Evolutionary conservation across 108 stramenopile species (phyloP).

Genomic region (Fistulifera solaris): DNA sequence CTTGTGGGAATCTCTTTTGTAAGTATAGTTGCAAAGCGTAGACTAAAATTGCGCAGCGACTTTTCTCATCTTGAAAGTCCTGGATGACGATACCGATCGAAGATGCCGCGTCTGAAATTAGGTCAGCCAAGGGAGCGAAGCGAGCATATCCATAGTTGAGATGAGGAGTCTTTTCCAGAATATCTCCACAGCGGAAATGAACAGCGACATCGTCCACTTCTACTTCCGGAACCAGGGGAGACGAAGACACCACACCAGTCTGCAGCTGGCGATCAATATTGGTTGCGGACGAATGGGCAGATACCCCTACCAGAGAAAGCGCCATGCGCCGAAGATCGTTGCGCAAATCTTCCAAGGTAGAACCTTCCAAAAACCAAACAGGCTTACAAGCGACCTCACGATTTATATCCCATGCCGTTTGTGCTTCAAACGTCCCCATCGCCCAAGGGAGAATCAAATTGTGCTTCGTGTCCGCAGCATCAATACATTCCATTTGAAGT

Average conservation of each 20-base stretch:
- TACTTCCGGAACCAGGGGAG: not conserved
- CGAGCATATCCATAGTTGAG: constrained; percentile 7
- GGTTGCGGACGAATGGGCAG: not conserved
- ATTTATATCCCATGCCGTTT: not conserved
- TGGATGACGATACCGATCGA: constrained; percentile 17
- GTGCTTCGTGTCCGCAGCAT: not conserved
- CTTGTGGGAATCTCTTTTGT: constrained; percentile 8
- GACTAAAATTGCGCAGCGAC: constrained; percentile 6
- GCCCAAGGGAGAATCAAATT: constrained; percentile 4
- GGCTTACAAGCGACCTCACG: not conserved
- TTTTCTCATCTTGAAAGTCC: not conserved
- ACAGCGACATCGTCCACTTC: constrained; percentile 14
- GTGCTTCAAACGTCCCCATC: constrained; percentile 5
- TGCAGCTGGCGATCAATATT: not conserved
- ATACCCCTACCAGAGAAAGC: constrained; percentile 4
- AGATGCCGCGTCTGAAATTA: not conserved
- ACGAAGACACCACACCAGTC: not conserved
- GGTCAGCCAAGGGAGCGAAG: not conserved
- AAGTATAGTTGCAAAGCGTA: not conserved
- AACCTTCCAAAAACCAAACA: not conserved
- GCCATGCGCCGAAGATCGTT: constrained; percentile 6
- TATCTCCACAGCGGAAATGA: constrained; percentile 18
- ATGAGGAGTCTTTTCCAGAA: not conserved
- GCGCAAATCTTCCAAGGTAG: not conserved
- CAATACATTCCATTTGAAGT: constrained; percentile 1